Evolutionary conservation across 192 early-diverging fungal species (phyloP), one percentile per base, ranked within the genome.

Genomic region (Backusella psychrophila): DNA sequence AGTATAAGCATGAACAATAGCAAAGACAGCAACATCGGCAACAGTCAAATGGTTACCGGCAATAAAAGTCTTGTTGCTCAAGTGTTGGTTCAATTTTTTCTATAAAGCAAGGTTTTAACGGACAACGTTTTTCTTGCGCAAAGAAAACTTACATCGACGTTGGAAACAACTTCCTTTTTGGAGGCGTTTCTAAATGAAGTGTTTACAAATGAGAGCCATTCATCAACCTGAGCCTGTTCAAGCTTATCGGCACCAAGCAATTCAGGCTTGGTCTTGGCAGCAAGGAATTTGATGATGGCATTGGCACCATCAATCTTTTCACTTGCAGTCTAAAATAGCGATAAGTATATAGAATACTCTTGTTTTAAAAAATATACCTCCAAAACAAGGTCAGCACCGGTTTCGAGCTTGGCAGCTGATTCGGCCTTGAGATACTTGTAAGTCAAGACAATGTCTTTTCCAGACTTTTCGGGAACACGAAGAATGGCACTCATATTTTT

Each of bases 1-100:
- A 11, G 84, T 82, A 65, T 86, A 90, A 56, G 87, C 80, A 46
- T 92, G 84, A 14, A 92, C 69, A 75, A 92, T 88, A 69, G 84
- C 85, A 87, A 93, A 94, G 11, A 88, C 82, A 17, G 89, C 86
- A 35, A 93, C 72, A 74, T 94, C 93, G 0, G 89, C 91, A 49
- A 92, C 76, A 6, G 90, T 87, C 44, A 94, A 77, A 69, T 74
- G 72, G 83, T 94, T 89, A 69, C 82, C 86, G 23, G 89, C 89
- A 74, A 94, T 81, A 78, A 88, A 94, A 36, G 93, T 94, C 52
- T 82, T 77, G 36, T 74, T 82, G n/a, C 82, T 87, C 38, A 94
- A 81, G 59, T 92, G 89, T 36, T 87, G 82, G 82, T 94, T 66
- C 7, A 83, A 67, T 41, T 73, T 75, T 66, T 76, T 74, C 66